Evolutionary conservation across 2,329 filamentous ascomycete genomes (phyloP).

Genomic region (Alternaria triticimaculans): DNA sequence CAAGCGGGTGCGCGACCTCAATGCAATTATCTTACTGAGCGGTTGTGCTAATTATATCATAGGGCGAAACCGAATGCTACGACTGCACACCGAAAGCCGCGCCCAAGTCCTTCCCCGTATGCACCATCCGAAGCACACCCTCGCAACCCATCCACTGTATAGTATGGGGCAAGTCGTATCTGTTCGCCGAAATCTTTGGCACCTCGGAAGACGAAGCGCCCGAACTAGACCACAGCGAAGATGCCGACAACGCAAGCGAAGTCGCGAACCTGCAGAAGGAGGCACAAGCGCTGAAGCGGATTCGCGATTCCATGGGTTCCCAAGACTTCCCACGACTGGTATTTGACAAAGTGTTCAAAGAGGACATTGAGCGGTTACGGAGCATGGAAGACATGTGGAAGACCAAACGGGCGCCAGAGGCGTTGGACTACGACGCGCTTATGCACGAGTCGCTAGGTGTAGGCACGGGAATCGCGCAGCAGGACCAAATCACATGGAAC

Average conservation of each 20-base stretch:
- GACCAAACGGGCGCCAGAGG: constrained; percentile 73
- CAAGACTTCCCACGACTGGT: constrained; percentile 77
- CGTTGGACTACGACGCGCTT: constrained; percentile 72
- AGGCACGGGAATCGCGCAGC: constrained; percentile 61
- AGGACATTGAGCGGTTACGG: constrained; percentile 80
- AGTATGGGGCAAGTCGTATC: constrained; percentile 97
- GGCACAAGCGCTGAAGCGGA: constrained; percentile 80
- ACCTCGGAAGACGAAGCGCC: constrained; percentile 84
- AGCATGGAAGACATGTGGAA: constrained; percentile 99
- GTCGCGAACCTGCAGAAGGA: constrained; percentile 88
- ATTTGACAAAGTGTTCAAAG: constrained; percentile 90
- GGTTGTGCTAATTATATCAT: constrained; percentile 8
- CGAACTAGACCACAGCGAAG: constrained; percentile 78
- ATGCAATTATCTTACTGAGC: neutral
- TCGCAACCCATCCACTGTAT: constrained; percentile 98
- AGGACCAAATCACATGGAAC: constrained; percentile 82
- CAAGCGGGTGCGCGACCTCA: constrained; percentile 65
- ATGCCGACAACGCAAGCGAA: constrained; percentile 83
- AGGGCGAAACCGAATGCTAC: constrained; percentile 90
- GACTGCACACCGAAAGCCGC: constrained; percentile 90
- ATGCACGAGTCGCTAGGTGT: constrained; percentile 60
- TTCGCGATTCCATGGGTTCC: constrained; percentile 81
- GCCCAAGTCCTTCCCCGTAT: constrained; percentile 93
- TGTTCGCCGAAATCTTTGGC: constrained; percentile 93
- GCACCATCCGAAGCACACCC: constrained; percentile 94